phyloP scores from a whole-genome alignment of 176 grass and related monocot genomes.

The Oryza officinalis region DNA sequence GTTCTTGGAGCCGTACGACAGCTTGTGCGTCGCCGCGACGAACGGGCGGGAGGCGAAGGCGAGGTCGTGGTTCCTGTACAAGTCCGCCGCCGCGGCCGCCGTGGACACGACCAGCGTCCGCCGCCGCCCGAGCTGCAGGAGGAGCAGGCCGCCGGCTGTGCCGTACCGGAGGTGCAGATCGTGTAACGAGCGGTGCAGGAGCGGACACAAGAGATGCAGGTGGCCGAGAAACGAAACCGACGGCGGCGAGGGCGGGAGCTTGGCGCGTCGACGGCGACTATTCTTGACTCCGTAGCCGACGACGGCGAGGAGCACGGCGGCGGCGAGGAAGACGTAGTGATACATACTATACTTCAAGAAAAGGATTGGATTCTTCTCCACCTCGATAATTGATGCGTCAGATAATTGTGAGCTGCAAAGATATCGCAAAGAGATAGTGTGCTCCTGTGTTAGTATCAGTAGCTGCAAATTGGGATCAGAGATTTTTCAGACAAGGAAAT shows the following conservation, averaged over 20 bases:
- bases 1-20: slow-evolving; percentile 37
- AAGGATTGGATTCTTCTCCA: no score
- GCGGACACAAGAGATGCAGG: slow-evolving; percentile 48
- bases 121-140: slow-evolving; percentile 47
- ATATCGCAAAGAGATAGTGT: no score
- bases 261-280: background rate
- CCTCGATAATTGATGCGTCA: no score
- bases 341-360: no score
- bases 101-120: slow-evolving; percentile 54
- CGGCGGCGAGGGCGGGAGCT: slow-evolving; percentile 64
- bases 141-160: slow-evolving; percentile 38
- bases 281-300: slow-evolving; percentile 14
- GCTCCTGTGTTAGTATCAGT: no score
- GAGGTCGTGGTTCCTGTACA: slow-evolving; percentile 67
- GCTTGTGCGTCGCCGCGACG: slow-evolving; percentile 22
- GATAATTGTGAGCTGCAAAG: no score
- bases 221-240: slow-evolving; percentile 60
- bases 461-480: no score
- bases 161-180: slow-evolving; percentile 45
- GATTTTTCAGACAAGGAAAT: no score
- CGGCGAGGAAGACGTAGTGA: slow-evolving; percentile 25
- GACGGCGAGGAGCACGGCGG: slow-evolving; percentile 20
- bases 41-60: slow-evolving; percentile 64
- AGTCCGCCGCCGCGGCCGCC: slow-evolving; percentile 41
- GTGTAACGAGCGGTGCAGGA: slow-evolving; percentile 52